phyloP scores from a whole-genome alignment of 1,284 basidiomycete species.

The Cryptococcus depauperatus region DNA sequence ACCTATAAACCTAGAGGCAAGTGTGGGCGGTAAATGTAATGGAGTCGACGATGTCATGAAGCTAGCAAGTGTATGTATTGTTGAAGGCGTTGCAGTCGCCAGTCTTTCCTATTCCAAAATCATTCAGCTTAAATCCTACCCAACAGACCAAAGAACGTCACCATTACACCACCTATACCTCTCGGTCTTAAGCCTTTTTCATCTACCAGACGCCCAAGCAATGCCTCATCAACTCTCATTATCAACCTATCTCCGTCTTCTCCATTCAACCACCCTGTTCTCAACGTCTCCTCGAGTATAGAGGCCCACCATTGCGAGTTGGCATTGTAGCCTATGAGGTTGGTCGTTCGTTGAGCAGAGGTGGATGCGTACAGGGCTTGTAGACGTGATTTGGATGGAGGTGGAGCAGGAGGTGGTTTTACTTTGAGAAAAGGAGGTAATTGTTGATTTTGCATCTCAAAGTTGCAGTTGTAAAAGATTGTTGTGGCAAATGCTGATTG shows the following conservation, averaged over 20 bases:
- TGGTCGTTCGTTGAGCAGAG: constrained; percentile 69
- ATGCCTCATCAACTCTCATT: constrained; percentile 54
- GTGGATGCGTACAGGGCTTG: constrained; percentile 83
- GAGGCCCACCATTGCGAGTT: constrained; percentile 81
- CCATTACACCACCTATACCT: constrained; percentile 69
- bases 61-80: constrained; percentile 51
- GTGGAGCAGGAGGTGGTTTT: constrained; percentile 15
- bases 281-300: constrained; percentile 58
- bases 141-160: constrained; percentile 47
- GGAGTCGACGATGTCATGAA: constrained; percentile 58
- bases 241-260: constrained; percentile 52
- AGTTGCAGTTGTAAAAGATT: neutral
- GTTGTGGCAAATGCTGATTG: no score
- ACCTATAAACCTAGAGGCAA: constrained; percentile 63
- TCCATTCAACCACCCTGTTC: constrained; percentile 52
- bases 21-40: constrained; percentile 60
- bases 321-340: constrained; percentile 70
- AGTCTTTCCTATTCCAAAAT: constrained; percentile 20
- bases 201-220: constrained; percentile 56
- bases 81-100: constrained; percentile 17
- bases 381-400: constrained; percentile 53
- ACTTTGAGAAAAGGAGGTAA: constrained; percentile 23
- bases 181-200: constrained; percentile 55
- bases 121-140: neutral
- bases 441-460: neutral